Evolutionary conservation across 2,329 filamentous ascomycete species (phyloP), one percentile per base, ranked within the genome.

Genomic region (Epichloe sylvatica): DNA sequence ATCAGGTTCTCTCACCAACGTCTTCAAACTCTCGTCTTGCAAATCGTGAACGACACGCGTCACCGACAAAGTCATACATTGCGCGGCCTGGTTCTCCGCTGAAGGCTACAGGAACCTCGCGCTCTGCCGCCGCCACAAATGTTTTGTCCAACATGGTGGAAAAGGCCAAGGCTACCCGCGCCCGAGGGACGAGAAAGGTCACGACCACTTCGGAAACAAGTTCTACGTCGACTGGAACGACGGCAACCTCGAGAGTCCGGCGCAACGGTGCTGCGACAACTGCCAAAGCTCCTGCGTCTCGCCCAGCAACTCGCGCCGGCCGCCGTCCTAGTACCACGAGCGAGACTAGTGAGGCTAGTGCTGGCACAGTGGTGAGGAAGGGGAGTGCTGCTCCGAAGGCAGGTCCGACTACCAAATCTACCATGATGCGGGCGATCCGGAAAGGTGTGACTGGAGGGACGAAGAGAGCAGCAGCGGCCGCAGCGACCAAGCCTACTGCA

Each of bases 1-100:
- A 74, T 46, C 74, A 84, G 63, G 76, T 94, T 37, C 73, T 94
- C 3, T 94, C 89, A 1, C 88, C 88, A 2, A 84, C 86, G 47
- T 90, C 86, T 0, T 83, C 84, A 51, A 94, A 94, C 61, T 84
- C 85, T 5, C 80, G 86, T 47, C 74, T 84, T 15, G 70, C 56
- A 51, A 63, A 64, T 19, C 76, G 79, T 45, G 69, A 64, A 55
- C 64, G 70, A 8, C 67, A 70, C 2, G 60, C 62, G 5, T 77
- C 78, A n/a, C 74, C 77, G 13, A 64, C 68, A 23, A 82, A 83
- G 60, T 71, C 76, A 3, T 72, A 74, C 50, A 70, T 81, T 38
- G 70, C 76, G 2, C 75, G 77, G 23, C 75, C 80, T 23, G 69
- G 73, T 15, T 84, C 83, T 23, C 80, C 83, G 1, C 59, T 78